Conservation (phyloP, 257 asterid species). For the Plantago ovata region DNA sequence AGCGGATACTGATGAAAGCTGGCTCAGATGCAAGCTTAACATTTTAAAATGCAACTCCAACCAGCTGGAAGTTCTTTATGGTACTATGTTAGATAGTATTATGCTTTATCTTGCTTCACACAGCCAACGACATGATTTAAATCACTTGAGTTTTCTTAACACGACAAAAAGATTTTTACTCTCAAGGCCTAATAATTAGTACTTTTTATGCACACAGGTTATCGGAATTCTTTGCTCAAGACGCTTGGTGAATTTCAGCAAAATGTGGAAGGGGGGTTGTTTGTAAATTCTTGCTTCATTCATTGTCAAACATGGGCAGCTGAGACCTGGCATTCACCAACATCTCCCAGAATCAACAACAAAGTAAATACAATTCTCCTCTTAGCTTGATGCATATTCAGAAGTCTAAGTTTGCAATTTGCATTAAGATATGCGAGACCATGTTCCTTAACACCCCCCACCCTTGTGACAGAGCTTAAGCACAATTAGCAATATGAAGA, state of each 20-base stretch:
- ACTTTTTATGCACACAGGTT: constrained; percentile 46
- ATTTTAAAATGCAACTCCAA: constrained; percentile 57
- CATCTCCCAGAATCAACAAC: constrained; percentile 77
- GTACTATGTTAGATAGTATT: constrained; percentile 30
- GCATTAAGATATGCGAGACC: background rate
- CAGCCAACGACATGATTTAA: background rate
- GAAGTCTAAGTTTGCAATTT: background rate
- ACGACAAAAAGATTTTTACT: background rate
- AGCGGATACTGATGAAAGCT: constrained; percentile 59
- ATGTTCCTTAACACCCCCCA: background rate
- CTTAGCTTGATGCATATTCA: background rate
- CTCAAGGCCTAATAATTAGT: constrained; percentile 4
- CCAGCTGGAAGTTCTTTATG: constrained; percentile 73
- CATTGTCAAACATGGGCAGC: constrained; percentile 89
- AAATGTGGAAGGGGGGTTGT: constrained; percentile 58
- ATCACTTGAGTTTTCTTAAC: background rate
- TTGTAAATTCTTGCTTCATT: constrained; percentile 72
- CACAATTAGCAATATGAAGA: too few species aligned
- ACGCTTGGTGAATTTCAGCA: constrained; percentile 44
- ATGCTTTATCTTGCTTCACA: background rate
- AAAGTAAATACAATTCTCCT: constrained; percentile 36
- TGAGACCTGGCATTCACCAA: constrained; percentile 86
- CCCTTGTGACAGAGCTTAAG: too few species aligned
- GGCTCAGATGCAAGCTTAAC: constrained; percentile 73
- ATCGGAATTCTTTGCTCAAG: constrained; percentile 61